A percentile compares a stretch with the other conserved stretches of the same genome.
Evolutionary conservation across 495 filamentous ascomycete genomes (phyloP).

Genomic region (Glonium stellatum): DNA sequence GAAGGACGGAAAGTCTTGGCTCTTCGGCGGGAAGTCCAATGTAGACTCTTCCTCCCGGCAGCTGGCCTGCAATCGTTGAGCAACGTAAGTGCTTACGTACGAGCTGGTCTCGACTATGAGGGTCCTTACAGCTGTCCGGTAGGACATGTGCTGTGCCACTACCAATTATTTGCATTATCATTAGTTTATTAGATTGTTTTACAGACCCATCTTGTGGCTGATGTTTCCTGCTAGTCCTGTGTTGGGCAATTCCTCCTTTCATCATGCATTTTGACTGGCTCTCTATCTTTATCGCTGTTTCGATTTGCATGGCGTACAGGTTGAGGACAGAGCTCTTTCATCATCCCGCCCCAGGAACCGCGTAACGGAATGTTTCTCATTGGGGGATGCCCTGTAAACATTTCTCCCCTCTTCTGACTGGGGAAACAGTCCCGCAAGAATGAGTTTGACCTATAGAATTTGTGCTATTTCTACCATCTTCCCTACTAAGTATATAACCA

Average conservation of each 20-base stretch:
- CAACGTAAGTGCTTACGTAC: constrained; percentile 2
- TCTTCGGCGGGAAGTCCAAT: neutral
- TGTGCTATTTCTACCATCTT: neutral
- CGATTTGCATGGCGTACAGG: neutral
- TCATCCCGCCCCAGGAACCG: neutral
- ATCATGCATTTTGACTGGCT: neutral
- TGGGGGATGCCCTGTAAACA: neutral
- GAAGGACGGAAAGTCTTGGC: constrained; percentile 3
- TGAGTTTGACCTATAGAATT: neutral
- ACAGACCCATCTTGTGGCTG: neutral
- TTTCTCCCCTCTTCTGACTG: neutral
- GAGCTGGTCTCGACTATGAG: neutral
- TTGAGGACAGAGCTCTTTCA: neutral
- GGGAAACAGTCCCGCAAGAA: neutral
- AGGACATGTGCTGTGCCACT: neutral
- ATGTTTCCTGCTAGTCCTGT: neutral
- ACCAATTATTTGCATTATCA: neutral
- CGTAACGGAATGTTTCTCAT: neutral
- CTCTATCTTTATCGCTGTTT: neutral
- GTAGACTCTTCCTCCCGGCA: neutral
- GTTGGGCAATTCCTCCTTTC: neutral
- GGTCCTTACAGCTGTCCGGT: neutral
- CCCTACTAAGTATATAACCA: neutral
- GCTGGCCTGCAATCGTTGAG: neutral
- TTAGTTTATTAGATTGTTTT: neutral